Evolutionary conservation across 768 basidiomycete genomes (phyloP), one percentile per base, ranked within the genome.

Genomic region (Daedaleopsis sinensis): DNA sequence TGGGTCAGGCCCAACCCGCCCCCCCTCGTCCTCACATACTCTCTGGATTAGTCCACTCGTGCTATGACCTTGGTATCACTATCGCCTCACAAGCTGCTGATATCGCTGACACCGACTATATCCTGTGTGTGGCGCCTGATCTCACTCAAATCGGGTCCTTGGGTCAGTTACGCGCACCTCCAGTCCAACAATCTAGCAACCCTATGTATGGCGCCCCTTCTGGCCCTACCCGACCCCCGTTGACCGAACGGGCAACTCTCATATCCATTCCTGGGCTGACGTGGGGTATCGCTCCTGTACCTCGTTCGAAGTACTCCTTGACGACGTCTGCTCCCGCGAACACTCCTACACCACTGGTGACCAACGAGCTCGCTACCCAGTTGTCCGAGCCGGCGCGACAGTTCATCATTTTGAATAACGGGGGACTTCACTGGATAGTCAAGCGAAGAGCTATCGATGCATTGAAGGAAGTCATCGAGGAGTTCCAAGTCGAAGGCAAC

Each of bases 371-470:
- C 43, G 90, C 89, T 0, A 83, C 85, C 19, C 93, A 96, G 71
- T 89, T 91, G 68, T 85, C 84, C n/a, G 86, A 90, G 59, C 78
- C 82, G 12, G 79, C 90, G 21, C 81, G 82, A 51, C 89, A 93
- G 68, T 96, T 95, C 72, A 85, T 98, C 80, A 83, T 98, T 59
- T 76, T 98, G 60, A 94, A 90, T 24, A 96, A 94, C 67, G 88
- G 87, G 18, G 95, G 94, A 5, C 73, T 97, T 62, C 90, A 88
- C 19, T 88, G 92, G 71, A 78, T 96, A 55, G 80, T 82, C 27
- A 93, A 94, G 75, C 83, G 92, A 58, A 83, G 94, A 46, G 88
- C 96, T 7, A 73, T 96, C 52, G 96, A 98, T 71, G 90, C 91
- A 62, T 75, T 98, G 55, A 85, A 83, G 71, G 89, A 87, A 4